These are phyloP conservation scores for Phialemonium atrogriseum DNA, from an alignment of 2,329 filamentous ascomycete species.

Conservation along the genomic window DNA sequence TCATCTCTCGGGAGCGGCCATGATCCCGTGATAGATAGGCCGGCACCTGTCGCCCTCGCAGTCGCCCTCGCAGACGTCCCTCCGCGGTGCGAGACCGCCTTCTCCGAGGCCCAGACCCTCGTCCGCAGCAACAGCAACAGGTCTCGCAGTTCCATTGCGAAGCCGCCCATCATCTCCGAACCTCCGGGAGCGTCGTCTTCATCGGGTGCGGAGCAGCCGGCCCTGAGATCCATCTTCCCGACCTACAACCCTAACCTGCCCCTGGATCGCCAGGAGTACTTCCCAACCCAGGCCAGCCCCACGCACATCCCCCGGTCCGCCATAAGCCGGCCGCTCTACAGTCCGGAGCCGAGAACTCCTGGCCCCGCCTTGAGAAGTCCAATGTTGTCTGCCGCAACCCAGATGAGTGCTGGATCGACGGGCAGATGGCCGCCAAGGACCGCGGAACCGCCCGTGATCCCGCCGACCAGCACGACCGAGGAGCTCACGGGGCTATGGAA, in stretches of 20 bases:
- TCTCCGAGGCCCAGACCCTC: slow-evolving; percentile 42
- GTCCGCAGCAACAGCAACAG: slow-evolving; percentile 39
- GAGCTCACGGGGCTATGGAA: slow-evolving; percentile 61
- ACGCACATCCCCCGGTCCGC: slow-evolving; percentile 54
- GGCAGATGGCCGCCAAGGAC: slow-evolving; percentile 12
- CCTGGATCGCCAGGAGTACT: slow-evolving; percentile 62
- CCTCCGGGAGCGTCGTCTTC: slow-evolving; percentile 9
- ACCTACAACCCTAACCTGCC: slow-evolving; percentile 61
- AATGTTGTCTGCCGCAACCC: slow-evolving; percentile 1
- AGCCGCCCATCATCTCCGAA: slow-evolving; percentile 33
- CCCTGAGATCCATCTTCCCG: slow-evolving; percentile 67
- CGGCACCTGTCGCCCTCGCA: slow-evolving; percentile 31
- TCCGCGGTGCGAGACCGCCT: slow-evolving; percentile 39
- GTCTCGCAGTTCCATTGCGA: slow-evolving; percentile 50
- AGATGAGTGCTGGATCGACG: slow-evolving; percentile 5
- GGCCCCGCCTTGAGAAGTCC: slow-evolving; percentile 4
- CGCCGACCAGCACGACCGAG: slow-evolving; percentile 46
- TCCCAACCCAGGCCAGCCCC: slow-evolving; percentile 56
- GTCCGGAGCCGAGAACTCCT: slow-evolving; percentile 14
- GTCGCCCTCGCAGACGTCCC: slow-evolving; percentile 34
- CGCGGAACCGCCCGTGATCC: slow-evolving; percentile 35
- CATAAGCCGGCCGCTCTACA: slow-evolving; percentile 59
- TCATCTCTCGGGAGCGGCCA: slow-evolving; percentile 8
- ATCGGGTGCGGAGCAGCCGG: slow-evolving; percentile 17
- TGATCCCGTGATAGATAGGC: slow-evolving; percentile 26